Percentiles rank a stretch among this genome's conserved stretches.
phyloP scores from a whole-genome alignment of 2,329 filamentous ascomycete species.

The Alternaria tenuissima region DNA sequence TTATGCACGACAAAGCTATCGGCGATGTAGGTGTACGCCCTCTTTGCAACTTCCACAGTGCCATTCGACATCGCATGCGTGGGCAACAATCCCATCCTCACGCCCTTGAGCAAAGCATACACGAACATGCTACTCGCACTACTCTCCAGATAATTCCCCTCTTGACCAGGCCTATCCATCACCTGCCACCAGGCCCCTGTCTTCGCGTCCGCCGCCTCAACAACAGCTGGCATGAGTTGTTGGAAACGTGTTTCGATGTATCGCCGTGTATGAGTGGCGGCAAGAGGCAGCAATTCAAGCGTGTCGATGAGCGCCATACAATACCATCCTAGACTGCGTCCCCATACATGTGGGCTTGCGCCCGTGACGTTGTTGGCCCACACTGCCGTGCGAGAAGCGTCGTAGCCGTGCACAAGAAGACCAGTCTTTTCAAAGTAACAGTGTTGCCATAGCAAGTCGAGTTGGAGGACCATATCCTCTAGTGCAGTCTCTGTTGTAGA shows the following conservation, averaged over 20 bases:
- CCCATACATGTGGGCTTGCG: conserved; percentile 63
- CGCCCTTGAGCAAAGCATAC: conserved; percentile 61
- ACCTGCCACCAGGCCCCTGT: conserved; percentile 66
- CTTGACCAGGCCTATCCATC: conserved; percentile 57
- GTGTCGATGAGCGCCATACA: conserved; percentile 61
- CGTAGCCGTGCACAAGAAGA: conserved; percentile 64
- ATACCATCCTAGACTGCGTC: conserved; percentile 64
- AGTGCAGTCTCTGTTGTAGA: conserved; percentile 8
- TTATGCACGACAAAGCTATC: conserved; percentile 30
- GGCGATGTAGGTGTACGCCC: conserved; percentile 46
- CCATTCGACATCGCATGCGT: not conserved
- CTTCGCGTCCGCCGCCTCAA: conserved; percentile 35
- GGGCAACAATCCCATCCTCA: conserved; percentile 34
- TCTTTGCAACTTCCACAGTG: not conserved
- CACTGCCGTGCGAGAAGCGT: conserved; percentile 56
- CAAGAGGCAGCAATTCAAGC: conserved; percentile 50
- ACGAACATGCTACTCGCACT: conserved; percentile 67
- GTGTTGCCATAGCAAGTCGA: conserved; percentile 55
- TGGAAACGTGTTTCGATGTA: conserved; percentile 11
- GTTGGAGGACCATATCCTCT: conserved; percentile 24
- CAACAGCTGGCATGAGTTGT: conserved; percentile 44
- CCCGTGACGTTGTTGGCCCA: conserved; percentile 64
- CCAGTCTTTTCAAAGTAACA: conserved; percentile 50
- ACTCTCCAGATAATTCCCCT: conserved; percentile 68
- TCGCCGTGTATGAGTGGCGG: not conserved